Percentiles rank a stretch among this genome's conserved stretches.
phyloP scores from a whole-genome alignment of 305 asterid genomes.

The Euphrasia arctica region DNA sequence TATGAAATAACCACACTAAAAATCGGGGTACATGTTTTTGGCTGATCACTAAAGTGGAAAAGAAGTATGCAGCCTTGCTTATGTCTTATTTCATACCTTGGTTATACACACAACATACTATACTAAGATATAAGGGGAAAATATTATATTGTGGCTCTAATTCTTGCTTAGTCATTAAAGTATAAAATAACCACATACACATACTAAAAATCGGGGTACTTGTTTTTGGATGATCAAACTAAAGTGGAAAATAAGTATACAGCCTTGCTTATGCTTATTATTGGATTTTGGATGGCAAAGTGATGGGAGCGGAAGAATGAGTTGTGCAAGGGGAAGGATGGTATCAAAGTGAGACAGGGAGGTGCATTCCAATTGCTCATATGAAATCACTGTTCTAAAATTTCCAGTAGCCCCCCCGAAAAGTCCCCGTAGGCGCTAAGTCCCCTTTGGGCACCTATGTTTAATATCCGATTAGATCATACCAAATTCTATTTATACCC shows the following conservation, averaged over 20 bases:
- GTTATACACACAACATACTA: not conserved
- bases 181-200: not conserved
- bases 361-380: conserved; percentile 11
- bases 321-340: not conserved
- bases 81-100: too few species aligned
- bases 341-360: not conserved
- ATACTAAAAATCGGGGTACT: not conserved
- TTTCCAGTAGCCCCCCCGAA: too few species aligned
- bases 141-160: conserved; percentile 1
- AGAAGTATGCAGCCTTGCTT: too few species aligned
- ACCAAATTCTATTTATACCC: not conserved
- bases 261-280: not conserved
- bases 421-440: not conserved
- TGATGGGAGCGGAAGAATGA: not conserved
- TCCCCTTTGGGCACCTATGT: not conserved
- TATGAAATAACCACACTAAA: not conserved
- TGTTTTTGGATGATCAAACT: not conserved
- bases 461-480: not conserved
- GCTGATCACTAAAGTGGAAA: too few species aligned
- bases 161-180: conserved; percentile 9
- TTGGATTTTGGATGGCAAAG: not conserved
- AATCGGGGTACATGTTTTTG: too few species aligned
- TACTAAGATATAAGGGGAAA: not conserved
- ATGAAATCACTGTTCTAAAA: not conserved
- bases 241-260: not conserved